A percentile compares a stretch with the other conserved stretches of the same genome.
Evolutionary conservation across 495 filamentous ascomycete genomes (phyloP).

Genomic region (Penicillium longicatenatum): DNA sequence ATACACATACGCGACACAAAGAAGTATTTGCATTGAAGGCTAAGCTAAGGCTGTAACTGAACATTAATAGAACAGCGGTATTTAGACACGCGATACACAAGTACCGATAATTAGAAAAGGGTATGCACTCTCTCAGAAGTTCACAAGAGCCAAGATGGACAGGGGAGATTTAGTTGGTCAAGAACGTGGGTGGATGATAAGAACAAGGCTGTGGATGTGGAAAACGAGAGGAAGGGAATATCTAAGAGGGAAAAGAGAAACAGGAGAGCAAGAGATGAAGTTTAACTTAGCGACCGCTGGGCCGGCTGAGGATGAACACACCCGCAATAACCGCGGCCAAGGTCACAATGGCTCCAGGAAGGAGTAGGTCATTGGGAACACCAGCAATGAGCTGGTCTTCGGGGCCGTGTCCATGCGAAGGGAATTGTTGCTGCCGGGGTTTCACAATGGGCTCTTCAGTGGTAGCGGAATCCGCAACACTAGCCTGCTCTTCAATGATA

Average conservation of each 20-base stretch:
- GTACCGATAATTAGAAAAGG: conserved; percentile 36
- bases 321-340: conserved; percentile 91
- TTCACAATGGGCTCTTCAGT: conserved; percentile 60
- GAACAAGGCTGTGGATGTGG: conserved; percentile 17
- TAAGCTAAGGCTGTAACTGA: conserved; percentile 26
- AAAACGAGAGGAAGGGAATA: conserved; percentile 15
- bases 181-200: conserved; percentile 14
- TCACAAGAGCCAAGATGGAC: conserved; percentile 13
- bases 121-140: conserved; percentile 26
- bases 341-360: conserved; percentile 93
- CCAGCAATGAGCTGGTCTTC: conserved; percentile 84
- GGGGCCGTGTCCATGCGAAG: conserved; percentile 13
- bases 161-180: conserved; percentile 18
- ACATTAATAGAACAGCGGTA: conserved; percentile 35
- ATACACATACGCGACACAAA: conserved; percentile 8
- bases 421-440: conserved; percentile 27
- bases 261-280: not conserved
- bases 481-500: conserved; percentile 62
- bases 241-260: conserved; percentile 10
- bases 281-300: conserved; percentile 60
- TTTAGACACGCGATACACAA: conserved; percentile 28
- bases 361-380: conserved; percentile 89
- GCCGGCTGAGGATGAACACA: conserved; percentile 87
- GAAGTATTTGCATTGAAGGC: conserved; percentile 36
- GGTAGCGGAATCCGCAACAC: conserved; percentile 47